A percentile compares a stretch with the other conserved stretches of the same genome.
These are phyloP conservation scores for Effrenium voratum DNA, from an alignment of 73 alveolate genomes.

Conservation along the genomic window DNA sequence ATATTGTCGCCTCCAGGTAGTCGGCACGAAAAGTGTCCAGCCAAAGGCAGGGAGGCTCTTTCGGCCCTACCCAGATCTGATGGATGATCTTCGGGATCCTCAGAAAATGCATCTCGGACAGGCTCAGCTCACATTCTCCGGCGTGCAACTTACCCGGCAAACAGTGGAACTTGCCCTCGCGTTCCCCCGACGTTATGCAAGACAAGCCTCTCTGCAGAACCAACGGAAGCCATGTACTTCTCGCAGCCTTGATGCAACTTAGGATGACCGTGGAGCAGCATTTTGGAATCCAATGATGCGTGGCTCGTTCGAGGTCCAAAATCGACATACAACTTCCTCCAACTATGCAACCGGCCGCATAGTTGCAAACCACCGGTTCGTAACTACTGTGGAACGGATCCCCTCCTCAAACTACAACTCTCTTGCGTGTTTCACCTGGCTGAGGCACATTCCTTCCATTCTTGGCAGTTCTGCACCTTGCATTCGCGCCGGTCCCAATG, in stretches of 20 bases:
- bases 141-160: too few species aligned
- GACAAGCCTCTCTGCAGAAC: slow-evolving; percentile 35
- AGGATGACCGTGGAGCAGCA: too few species aligned
- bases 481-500: slow-evolving; percentile 94
- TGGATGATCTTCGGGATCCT: slow-evolving; percentile 88
- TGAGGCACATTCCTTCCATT: slow-evolving; percentile 44
- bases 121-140: too few species aligned
- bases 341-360: too few species aligned
- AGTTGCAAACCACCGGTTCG: too few species aligned
- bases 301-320: too few species aligned
- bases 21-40: slow-evolving; percentile 86
- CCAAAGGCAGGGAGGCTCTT: slow-evolving; percentile 87
- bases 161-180: too few species aligned
- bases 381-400: too few species aligned
- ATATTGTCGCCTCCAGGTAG: slow-evolving; percentile 57
- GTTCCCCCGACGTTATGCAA: too few species aligned
- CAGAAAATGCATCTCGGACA: not conserved
- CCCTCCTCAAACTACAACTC: too few species aligned
- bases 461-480: slow-evolving; percentile 59
- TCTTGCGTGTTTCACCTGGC: not conserved
- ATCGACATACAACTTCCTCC: too few species aligned
- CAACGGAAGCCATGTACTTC: slow-evolving; percentile 50
- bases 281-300: too few species aligned
- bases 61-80: slow-evolving; percentile 94
- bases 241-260: slow-evolving; percentile 23